These are phyloP conservation scores for Oryza glumipatula DNA, from an alignment of 176 grass and related monocot genomes.

Conservation along the genomic window DNA sequence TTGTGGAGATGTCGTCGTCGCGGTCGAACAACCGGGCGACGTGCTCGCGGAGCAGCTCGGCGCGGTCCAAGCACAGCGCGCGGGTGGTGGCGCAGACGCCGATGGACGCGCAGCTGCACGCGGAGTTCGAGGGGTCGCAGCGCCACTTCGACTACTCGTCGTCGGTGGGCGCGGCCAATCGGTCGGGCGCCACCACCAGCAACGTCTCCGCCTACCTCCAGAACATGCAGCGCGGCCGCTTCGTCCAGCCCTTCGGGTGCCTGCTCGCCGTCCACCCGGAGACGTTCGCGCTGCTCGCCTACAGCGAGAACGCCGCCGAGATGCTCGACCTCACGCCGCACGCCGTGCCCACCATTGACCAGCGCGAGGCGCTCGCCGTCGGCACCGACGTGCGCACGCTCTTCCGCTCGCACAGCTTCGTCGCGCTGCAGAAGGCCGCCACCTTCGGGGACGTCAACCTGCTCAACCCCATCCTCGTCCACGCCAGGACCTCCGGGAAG, in stretches of 20 bases:
- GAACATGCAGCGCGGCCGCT: slow-evolving; percentile 74
- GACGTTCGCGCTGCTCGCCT: slow-evolving; percentile 71
- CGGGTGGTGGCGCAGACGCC: slow-evolving; percentile 76
- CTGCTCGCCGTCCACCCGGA: slow-evolving; percentile 76
- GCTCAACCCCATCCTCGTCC: slow-evolving; percentile 92
- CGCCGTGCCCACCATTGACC: slow-evolving; percentile 90
- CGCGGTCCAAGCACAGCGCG: slow-evolving; percentile 71
- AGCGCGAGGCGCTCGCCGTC: slow-evolving; percentile 68
- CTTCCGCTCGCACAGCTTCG: slow-evolving; percentile 71
- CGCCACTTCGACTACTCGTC: slow-evolving; percentile 74
- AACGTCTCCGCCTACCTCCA: slow-evolving; percentile 80
- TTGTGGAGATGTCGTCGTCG: slow-evolving; percentile 72
- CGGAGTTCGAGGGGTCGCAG: slow-evolving; percentile 73
- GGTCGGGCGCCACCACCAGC: slow-evolving; percentile 40
- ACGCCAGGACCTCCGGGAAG: slow-evolving; percentile 86
- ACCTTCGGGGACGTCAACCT: slow-evolving; percentile 75
- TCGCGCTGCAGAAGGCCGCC: slow-evolving; percentile 87
- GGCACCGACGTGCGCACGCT: slow-evolving; percentile 72
- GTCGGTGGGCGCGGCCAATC: slow-evolving; percentile 54
- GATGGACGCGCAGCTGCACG: slow-evolving; percentile 76
- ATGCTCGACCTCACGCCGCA: slow-evolving; percentile 95
- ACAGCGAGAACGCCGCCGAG: slow-evolving; percentile 93
- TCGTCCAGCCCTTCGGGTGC: slow-evolving; percentile 90
- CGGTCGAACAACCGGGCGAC: slow-evolving; percentile 63
- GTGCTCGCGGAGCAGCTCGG: slow-evolving; percentile 74